Evolutionary conservation across 495 filamentous ascomycete species (phyloP).

Genomic region (Talaromyces trachyspermus): DNA sequence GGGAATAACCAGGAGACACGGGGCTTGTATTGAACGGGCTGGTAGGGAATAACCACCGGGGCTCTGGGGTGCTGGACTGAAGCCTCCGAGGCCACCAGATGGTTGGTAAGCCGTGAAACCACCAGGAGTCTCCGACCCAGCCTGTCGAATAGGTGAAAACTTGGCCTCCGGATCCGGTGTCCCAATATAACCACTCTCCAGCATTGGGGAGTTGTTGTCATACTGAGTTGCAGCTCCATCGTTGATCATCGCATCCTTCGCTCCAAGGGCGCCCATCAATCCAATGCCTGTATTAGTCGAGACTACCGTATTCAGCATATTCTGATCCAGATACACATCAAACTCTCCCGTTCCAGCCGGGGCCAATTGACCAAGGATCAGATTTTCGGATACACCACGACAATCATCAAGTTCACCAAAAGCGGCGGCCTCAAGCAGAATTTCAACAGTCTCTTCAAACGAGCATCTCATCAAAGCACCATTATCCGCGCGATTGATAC

Average conservation of each 20-base stretch:
- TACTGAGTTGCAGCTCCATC: constrained; percentile 93
- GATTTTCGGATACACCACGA: constrained; percentile 94
- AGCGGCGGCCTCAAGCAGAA: constrained; percentile 88
- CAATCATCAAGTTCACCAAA: constrained; percentile 95
- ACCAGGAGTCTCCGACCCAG: constrained; percentile 64
- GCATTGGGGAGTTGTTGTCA: constrained; percentile 82
- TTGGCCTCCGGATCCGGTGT: constrained; percentile 70
- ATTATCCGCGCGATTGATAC: constrained; percentile 96
- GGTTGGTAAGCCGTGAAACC: constrained; percentile 62
- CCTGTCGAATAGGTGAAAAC: constrained; percentile 85
- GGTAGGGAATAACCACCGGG: constrained; percentile 62
- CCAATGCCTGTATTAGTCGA: constrained; percentile 79
- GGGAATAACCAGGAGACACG: constrained; percentile 68
- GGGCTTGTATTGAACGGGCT: constrained; percentile 79
- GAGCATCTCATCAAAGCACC: constrained; percentile 99
- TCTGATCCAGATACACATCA: constrained; percentile 84
- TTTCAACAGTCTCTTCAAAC: constrained; percentile 98
- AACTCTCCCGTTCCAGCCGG: constrained; percentile 95
- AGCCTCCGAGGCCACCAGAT: constrained; percentile 47
- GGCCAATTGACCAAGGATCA: constrained; percentile 95
- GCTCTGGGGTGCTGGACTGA: constrained; percentile 62
- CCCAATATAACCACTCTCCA: constrained; percentile 65
- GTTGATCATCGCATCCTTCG: constrained; percentile 58
- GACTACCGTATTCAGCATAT: constrained; percentile 90
- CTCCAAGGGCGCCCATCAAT: constrained; percentile 65